Base-by-base conservation (phyloP, 257 asterid species). In the Solanum tarijense region DNA sequence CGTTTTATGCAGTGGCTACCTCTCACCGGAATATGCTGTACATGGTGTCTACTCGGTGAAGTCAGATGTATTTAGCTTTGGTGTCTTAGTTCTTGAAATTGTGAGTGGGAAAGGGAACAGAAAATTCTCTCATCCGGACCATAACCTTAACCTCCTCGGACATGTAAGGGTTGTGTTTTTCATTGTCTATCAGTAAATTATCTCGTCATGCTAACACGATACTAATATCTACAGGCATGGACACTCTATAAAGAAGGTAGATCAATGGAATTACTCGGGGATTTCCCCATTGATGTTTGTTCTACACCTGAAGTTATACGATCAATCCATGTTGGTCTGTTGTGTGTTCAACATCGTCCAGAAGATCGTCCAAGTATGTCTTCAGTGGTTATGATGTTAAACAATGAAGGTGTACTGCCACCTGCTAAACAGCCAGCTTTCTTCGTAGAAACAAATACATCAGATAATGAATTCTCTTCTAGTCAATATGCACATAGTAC, bases 21-120 rank as follows among this genome's bases (percentile, higher is more conserved):
- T 90, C 89, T 75, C 92, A n/a, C 92, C 92, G 1, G 92, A 90
- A 66, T 90, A 90, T 48, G 90, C 90, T 21, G 79, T 87, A 18
- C 89, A 90, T 78, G 90, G 92, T 25, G 29, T 90, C 52, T 90
- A 88, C 83, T 90, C 92, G 1, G 89, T 90, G 76, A 90, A 90
- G 83, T 90, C 92, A 55, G 90, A 90, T 35, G 92, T 88, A 7
- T 88, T 88, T 29, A 90, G 92, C 89, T 90, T 75, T 38, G 92
- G 92, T 12, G 92, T 90, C 35, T 79, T 90, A 46, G 73, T 90
- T 85, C 87, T 90, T 14, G 91, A 90, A 71, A 89, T 89, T 32
- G 87, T 90, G 1, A 87, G 89, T 43, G 89, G 92, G 34, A 72
- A 85, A 81, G 86, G 89, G 69, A 90, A 89, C 38, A 87, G 92